Evolutionary conservation across 495 filamentous ascomycete genomes (phyloP).

Genomic region (Mytilinidion resinicola): DNA sequence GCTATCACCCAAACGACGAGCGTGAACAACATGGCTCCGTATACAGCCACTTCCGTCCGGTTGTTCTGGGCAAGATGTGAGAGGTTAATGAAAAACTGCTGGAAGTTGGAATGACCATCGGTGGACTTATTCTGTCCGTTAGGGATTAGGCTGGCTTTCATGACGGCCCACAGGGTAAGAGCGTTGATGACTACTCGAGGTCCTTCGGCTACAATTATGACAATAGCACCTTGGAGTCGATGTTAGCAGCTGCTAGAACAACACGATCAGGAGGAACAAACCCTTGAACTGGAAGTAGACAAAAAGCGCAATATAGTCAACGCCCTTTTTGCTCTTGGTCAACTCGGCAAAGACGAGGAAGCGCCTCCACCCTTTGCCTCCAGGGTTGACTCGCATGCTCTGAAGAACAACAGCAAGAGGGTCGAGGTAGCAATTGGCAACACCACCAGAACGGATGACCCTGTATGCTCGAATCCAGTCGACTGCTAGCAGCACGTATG

Average conservation of each 20-base stretch:
- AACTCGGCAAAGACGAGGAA: slow-evolving; percentile 90
- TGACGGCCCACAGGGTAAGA: slow-evolving; percentile 76
- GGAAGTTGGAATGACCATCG: slow-evolving; percentile 40
- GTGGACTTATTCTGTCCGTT: slow-evolving; percentile 45
- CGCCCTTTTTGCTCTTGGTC: slow-evolving; percentile 84
- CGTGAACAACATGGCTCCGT: slow-evolving; percentile 87
- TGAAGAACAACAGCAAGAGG: slow-evolving; percentile 75
- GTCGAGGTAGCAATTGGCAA: slow-evolving; percentile 89
- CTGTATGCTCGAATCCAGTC: slow-evolving; percentile 71
- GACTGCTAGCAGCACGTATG: slow-evolving; percentile 66
- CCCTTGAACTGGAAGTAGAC: slow-evolving; percentile 92
- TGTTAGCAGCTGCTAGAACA: neutral
- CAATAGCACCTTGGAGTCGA: slow-evolving; percentile 63
- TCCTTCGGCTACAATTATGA: slow-evolving; percentile 80
- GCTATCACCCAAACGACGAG: slow-evolving; percentile 83
- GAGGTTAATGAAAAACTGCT: slow-evolving; percentile 54
- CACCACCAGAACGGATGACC: slow-evolving; percentile 73
- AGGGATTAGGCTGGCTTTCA: slow-evolving; percentile 61
- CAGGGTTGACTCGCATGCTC: slow-evolving; percentile 60
- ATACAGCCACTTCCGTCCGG: slow-evolving; percentile 67
- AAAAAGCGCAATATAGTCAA: slow-evolving; percentile 87
- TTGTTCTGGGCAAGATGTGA: slow-evolving; percentile 62
- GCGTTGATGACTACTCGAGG: slow-evolving; percentile 87
- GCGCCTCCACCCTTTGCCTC: slow-evolving; percentile 67
- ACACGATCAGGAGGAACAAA: slow-evolving; percentile 37